A percentile compares a stretch with the other conserved stretches of the same genome.
Conservation (phyloP, 106 monocot genomes). For the Xerophyta viscosa region DNA sequence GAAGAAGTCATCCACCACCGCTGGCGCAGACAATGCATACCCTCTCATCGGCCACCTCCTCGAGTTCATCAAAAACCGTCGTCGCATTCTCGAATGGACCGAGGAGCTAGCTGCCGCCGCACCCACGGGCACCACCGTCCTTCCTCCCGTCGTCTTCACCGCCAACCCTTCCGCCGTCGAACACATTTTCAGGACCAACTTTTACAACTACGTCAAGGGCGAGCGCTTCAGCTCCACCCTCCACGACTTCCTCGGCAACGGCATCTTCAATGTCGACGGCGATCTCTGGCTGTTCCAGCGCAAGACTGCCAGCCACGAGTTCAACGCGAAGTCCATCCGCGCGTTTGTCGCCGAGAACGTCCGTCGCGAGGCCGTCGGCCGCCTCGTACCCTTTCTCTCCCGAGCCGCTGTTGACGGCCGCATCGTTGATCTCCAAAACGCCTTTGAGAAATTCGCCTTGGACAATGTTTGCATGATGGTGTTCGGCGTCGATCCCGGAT, state of each 20-base stretch:
- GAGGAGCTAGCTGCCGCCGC: slow-evolving; percentile 16
- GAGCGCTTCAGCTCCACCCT: slow-evolving; percentile 2
- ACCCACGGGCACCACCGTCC: slow-evolving; percentile 17
- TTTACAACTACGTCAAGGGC: slow-evolving; percentile 32
- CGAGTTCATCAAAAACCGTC: slow-evolving; percentile 5
- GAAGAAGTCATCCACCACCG: neutral
- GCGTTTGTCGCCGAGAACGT: slow-evolving; percentile 1
- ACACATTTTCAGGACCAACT: slow-evolving; percentile 19
- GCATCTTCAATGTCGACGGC: slow-evolving; percentile 30
- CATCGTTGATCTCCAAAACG: slow-evolving; percentile 15
- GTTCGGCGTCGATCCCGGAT: too few relatives aligned
- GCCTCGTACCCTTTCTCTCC: neutral
- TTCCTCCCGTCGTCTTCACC: slow-evolving; percentile 15
- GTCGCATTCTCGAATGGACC: slow-evolving; percentile 3
- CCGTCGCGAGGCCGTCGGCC: neutral
- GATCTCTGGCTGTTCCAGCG: slow-evolving; percentile 16
- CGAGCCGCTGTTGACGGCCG: neutral
- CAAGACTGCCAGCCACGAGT: slow-evolving; percentile 20
- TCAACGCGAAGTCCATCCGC: slow-evolving; percentile 15
- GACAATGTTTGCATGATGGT: slow-evolving; percentile 27
- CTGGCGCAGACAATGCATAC: neutral
- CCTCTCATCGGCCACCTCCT: slow-evolving; percentile 10
- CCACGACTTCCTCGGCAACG: slow-evolving; percentile 30
- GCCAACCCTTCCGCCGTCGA: slow-evolving; percentile 16
- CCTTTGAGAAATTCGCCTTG: slow-evolving; percentile 21